These are phyloP conservation scores for Metschnikowia vanudenii DNA, from an alignment of 805 yeast genomes.

Conservation along the genomic window DNA sequence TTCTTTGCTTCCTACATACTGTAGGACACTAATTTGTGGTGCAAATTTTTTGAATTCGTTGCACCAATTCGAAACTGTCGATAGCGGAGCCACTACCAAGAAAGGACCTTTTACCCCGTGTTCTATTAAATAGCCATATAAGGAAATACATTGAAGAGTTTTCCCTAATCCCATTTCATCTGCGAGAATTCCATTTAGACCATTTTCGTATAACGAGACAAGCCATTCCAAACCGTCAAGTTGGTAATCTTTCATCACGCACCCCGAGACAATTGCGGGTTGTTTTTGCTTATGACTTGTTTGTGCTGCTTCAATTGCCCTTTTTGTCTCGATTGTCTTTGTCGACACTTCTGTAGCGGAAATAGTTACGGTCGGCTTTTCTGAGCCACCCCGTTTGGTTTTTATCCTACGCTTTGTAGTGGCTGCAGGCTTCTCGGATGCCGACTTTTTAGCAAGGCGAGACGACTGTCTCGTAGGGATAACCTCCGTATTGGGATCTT, in stretches of 20 bases:
- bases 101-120: constrained; percentile 79
- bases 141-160: constrained; percentile 83
- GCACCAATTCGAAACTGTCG: constrained; percentile 85
- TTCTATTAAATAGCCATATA: constrained; percentile 72
- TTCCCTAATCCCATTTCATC: constrained; percentile 99
- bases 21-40: constrained; percentile 60
- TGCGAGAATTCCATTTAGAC: constrained; percentile 90
- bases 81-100: constrained; percentile 74
- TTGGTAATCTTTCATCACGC: constrained; percentile 77
- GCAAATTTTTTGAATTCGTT: constrained; percentile 71
- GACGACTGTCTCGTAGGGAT: not conserved
- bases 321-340: constrained; percentile 20
- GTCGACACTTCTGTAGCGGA: constrained; percentile 15
- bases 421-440: not conserved
- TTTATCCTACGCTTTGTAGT: not conserved
- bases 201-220: constrained; percentile 84
- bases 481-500: constrained; percentile 3
- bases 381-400: not conserved
- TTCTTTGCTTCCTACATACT: constrained; percentile 63
- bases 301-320: constrained; percentile 29
- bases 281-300: constrained; percentile 25
- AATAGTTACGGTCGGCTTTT: constrained; percentile 1
- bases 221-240: constrained; percentile 91
- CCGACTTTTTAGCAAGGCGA: not conserved
- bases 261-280: constrained; percentile 41